phyloP scores from a whole-genome alignment of 1,284 basidiomycete species.

The Thelephora terrestris region DNA sequence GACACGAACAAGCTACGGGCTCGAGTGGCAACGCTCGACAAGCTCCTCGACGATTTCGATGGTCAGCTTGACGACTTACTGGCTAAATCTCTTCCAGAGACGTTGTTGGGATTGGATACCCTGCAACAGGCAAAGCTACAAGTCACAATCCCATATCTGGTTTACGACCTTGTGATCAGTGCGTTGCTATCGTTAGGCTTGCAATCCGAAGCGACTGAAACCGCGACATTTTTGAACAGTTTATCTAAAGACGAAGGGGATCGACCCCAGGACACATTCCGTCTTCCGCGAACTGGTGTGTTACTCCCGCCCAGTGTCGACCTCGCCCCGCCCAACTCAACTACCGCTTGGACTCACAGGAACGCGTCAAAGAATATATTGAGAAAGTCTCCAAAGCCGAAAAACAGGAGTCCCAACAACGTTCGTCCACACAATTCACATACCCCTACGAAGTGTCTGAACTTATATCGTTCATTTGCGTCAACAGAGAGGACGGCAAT shows the following conservation, averaged over 20 bases:
- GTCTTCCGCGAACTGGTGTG: conserved; percentile 64
- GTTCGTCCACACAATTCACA: neutral
- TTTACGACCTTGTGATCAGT: conserved; percentile 81
- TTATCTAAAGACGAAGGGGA: conserved; percentile 65
- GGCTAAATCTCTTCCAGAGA: conserved; percentile 54
- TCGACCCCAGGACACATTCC: conserved; percentile 69
- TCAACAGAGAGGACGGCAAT: conserved; percentile 38
- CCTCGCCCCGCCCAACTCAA: too few species aligned
- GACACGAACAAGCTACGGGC: conserved; percentile 45
- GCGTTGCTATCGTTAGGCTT: conserved; percentile 18
- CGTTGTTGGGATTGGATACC: conserved; percentile 49
- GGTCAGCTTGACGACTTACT: conserved; percentile 51
- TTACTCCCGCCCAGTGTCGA: neutral
- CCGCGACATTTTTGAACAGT: conserved; percentile 31
- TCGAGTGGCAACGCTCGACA: conserved; percentile 39
- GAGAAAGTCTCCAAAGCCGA: conserved; percentile 70
- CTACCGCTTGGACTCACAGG: conserved; percentile 29
- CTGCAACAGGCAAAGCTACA: conserved; percentile 77
- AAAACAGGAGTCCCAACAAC: conserved; percentile 30
- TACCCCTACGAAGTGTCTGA: neutral
- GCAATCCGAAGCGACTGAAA: conserved; percentile 2
- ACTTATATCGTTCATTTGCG: neutral
- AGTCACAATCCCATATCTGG: conserved; percentile 63
- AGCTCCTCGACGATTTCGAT: conserved; percentile 60
- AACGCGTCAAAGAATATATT: conserved; percentile 68